phyloP scores from a whole-genome alignment of 257 asterid species.

The Echium plantagineum region DNA sequence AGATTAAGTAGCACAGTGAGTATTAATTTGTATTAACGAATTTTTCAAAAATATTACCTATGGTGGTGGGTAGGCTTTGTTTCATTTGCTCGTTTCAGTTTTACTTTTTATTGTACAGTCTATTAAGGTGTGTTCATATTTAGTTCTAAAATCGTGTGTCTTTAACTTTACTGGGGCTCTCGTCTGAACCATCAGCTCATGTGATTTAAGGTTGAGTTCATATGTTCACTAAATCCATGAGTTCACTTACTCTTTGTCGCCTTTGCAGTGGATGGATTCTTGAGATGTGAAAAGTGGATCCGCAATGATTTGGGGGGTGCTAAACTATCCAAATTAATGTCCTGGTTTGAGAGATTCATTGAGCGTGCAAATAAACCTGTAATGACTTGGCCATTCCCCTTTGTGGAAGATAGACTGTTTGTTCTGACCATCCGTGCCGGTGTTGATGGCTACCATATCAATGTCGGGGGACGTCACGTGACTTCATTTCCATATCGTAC shows the following conservation, averaged over 20 bases:
- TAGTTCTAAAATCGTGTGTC: background rate
- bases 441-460: constrained; percentile 87
- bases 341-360: constrained; percentile 24
- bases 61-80: no score
- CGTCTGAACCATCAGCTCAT: background rate
- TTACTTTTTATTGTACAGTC: no score
- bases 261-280: constrained; percentile 63
- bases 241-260: background rate
- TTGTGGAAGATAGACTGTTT: constrained; percentile 72
- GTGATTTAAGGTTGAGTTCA: background rate
- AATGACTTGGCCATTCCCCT: constrained; percentile 84
- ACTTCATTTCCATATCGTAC: constrained; percentile 92
- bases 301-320: constrained; percentile 55
- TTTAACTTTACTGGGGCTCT: background rate
- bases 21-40: no score
- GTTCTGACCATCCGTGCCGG: constrained; percentile 89
- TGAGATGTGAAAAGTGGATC: constrained; percentile 93
- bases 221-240: no score
- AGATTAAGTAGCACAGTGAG: no score
- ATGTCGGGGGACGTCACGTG: constrained; percentile 89
- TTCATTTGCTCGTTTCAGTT: no score
- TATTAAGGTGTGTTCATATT: background rate
- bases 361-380: constrained; percentile 22
- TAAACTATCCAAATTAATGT: constrained; percentile 52
- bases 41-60: no score